Percentiles rank a stretch among this genome's conserved stretches.
Conservation (phyloP, 352 stramenopile genomes). For the Phytophthora vignae region DNA sequence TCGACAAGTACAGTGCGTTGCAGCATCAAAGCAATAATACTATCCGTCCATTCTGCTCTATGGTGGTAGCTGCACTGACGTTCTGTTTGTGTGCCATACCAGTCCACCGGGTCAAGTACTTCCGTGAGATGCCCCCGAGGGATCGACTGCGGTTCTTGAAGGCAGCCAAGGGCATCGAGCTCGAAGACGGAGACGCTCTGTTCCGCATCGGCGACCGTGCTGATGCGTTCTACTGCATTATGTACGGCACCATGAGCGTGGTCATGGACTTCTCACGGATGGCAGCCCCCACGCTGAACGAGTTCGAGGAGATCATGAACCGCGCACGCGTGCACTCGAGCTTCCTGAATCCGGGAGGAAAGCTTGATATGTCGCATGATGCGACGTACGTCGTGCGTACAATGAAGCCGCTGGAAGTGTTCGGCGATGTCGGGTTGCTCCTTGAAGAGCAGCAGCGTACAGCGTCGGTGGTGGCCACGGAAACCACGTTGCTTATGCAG, state of each 20-base stretch:
- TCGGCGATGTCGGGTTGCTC: constrained; percentile 73
- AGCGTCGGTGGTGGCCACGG: constrained; percentile 69
- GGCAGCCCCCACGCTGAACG: constrained; percentile 64
- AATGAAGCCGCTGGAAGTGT: constrained; percentile 75
- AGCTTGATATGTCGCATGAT: constrained; percentile 49
- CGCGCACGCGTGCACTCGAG: constrained; percentile 74
- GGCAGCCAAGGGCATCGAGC: constrained; percentile 68
- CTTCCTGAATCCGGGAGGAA: constrained; percentile 65
- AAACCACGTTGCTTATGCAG: constrained; percentile 76
- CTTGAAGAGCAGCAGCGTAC: constrained; percentile 66
- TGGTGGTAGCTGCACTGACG: not conserved
- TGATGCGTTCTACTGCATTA: constrained; percentile 82
- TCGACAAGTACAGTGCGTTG: constrained; percentile 65
- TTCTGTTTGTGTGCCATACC: not conserved
- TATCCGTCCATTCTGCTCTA: not conserved
- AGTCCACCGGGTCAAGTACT: constrained; percentile 75
- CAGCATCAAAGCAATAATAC: not conserved
- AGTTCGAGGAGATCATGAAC: constrained; percentile 81
- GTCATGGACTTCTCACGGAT: constrained; percentile 81
- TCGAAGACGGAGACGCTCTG: constrained; percentile 68
- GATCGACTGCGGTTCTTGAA: constrained; percentile 72
- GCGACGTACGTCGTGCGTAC: constrained; percentile 69
- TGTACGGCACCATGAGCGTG: constrained; percentile 78
- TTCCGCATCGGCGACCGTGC: constrained; percentile 76
- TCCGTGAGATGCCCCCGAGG: constrained; percentile 58